Conservation (phyloP, 108 stramenopile genomes). For the Nitzschia sp. region DNA sequence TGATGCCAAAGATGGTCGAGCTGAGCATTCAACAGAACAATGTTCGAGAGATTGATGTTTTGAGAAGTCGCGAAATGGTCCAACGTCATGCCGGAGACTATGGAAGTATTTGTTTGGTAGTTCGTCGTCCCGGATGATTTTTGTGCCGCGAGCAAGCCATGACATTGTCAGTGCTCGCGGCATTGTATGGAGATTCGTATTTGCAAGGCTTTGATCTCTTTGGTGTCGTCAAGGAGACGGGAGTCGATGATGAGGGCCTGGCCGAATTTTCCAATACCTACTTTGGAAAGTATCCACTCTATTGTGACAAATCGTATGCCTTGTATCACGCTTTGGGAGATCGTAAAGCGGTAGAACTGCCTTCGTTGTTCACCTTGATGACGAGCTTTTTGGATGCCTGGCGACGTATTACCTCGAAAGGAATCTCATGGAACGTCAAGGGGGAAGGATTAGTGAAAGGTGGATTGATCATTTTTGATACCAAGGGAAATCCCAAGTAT, state of each 20-base stretch:
- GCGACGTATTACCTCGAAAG: slow-evolving; percentile 56
- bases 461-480: slow-evolving; percentile 76
- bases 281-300: slow-evolving; percentile 60
- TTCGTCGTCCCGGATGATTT: slow-evolving; percentile 81
- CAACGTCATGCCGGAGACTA: slow-evolving; percentile 13
- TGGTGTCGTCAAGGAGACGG: slow-evolving; percentile 80
- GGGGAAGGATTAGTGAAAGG: slow-evolving; percentile 85
- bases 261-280: slow-evolving; percentile 59
- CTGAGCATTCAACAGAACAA: neutral
- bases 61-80: slow-evolving; percentile 25
- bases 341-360: slow-evolving; percentile 30
- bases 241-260: slow-evolving; percentile 79
- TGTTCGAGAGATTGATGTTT: slow-evolving; percentile 11
- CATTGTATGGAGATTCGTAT: neutral
- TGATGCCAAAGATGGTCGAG: slow-evolving; percentile 1
- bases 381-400: slow-evolving; percentile 8
- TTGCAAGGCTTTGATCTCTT: slow-evolving; percentile 57
- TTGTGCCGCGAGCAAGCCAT: slow-evolving; percentile 87
- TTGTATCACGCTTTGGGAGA: slow-evolving; percentile 79
- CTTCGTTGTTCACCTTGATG: slow-evolving; percentile 35
- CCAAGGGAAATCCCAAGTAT: slow-evolving; percentile 55
- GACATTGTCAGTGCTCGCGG: slow-evolving; percentile 65
- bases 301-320: slow-evolving; percentile 52
- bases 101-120: slow-evolving; percentile 48
- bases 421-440: slow-evolving; percentile 67